Evolutionary conservation across 73 alveolate species (phyloP), one percentile per base, ranked within the genome.

Genomic region (Paraurostyla sp.): DNA sequence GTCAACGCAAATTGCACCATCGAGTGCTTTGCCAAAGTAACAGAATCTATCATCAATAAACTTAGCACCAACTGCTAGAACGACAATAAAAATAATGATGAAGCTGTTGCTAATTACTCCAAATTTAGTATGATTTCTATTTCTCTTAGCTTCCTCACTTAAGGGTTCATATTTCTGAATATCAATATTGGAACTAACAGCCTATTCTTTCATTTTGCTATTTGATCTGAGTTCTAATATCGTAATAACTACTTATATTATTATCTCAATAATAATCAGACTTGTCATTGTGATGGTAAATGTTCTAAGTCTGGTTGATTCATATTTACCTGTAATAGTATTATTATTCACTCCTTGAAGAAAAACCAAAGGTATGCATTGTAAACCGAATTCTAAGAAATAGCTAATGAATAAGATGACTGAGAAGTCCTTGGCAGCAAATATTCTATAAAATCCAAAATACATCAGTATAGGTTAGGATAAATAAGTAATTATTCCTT

Each of bases 381-480:
- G 78, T 16, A 60, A 16, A 50, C 22, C 9, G 32, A 56, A 60
- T 32, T 60, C 78, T 3, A 60, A 27, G 25, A 6, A 9, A 23
- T 60, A 60, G 25, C 32, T 60, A 23, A 60, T 27, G 50, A 60
- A 60, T 3, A 60, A 29, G 3, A 60, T 6, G 40, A 60, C 32
- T 60, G 78, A 23, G 50, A 60, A 60, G 78, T 60, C 78, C 50
- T 60, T 60, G 20, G 32, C 78, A 16, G 50, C 78, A 30, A 29
- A 60, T 4, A 60, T 29, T 60, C 78, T 60, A 29, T 16, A 60
- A 6, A 60, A 27, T 3, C 78, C 78, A 60, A 60, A 33, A 45
- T 50, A 60, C 3, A 60, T 11, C 78, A 60, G 22, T 6, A 60
- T 6, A 9, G 78, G 78, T 20, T 13, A 60, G 45, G 35, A 13